Base-by-base conservation (phyloP, 129 eudicot species). In the Ambrosia artemisiifolia region DNA sequence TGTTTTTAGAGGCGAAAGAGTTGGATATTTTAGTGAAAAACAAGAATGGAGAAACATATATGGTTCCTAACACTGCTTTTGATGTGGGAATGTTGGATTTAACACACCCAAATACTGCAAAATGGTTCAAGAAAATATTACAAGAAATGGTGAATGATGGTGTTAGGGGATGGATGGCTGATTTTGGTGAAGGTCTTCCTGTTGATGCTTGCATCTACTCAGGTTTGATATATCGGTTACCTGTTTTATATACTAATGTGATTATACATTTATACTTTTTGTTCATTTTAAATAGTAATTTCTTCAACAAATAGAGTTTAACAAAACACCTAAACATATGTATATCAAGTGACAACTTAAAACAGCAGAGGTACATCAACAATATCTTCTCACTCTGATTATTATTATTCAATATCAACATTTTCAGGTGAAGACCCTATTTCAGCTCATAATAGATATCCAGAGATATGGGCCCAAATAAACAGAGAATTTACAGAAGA, bases 81-180 rank as follows among this genome's bases (percentile, higher is more conserved):
- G 96, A 91, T 74, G 99, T 95, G n/a, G 99, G 99, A 43, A 95
- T 95, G 99, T 71, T 95, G 88, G 99, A 95, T 79, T 80, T 95
- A 67, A 90, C 99, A 20, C 94, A 95, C 76, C 99, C 99, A 24
- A 53, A 74, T 51, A 73, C 99, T n/a, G 64, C 80, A 80, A 77
- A 56, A 10, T 95, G 99, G 99, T 95, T 95, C 87, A 95, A 95
- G 75, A 83, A 84, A 63, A 82, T 95, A 70, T 32, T 95, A 65
- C 85, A 74, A 66, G 97, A 95, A 68, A 95, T 95, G 99, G 94
- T 91, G 42, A 86, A 90, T 75, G 97, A 88, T 82, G 99, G 99
- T 81, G 97, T 95, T 53, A 72, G 95, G 66, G 99, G 99, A 69
- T 95, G 99, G 99, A 95, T 95, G 99, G 99, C 99, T 75, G 99